phyloP scores from a whole-genome alignment of 495 filamentous ascomycete genomes.

The Chaetomium cochliodes region DNA sequence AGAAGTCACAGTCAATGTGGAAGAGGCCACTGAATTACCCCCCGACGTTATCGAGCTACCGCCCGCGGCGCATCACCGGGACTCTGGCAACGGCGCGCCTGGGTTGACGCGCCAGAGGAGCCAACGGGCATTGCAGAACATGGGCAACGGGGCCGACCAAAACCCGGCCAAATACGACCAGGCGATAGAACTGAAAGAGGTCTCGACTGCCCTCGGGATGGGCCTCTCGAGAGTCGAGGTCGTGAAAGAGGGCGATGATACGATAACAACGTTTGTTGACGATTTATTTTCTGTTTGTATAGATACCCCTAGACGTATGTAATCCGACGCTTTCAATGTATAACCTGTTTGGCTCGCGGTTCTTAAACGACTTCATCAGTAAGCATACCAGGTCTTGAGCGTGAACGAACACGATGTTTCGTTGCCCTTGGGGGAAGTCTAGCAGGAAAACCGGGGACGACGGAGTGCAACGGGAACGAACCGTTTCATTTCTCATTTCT shows the following conservation, averaged over 20 bases:
- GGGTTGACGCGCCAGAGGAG: slow-evolving; percentile 12
- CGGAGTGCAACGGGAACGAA: too few species aligned
- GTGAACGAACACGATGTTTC: too few species aligned
- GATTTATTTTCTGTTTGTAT: slow-evolving; percentile 40
- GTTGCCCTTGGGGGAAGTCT: too few species aligned
- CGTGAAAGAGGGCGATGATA: slow-evolving; percentile 28
- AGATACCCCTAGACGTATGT: slow-evolving; percentile 25
- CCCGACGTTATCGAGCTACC: not conserved
- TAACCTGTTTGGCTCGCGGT: not conserved
- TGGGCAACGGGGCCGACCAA: not conserved
- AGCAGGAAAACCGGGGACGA: too few species aligned
- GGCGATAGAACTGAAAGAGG: slow-evolving; percentile 20
- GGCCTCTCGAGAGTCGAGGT: slow-evolving; percentile 27
- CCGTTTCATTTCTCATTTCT: not conserved
- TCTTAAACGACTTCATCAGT: not conserved
- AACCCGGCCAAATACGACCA: slow-evolving; percentile 14
- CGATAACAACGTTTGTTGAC: slow-evolving; percentile 41
- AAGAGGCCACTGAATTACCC: slow-evolving; percentile 1
- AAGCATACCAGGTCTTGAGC: too few species aligned
- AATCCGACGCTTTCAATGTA: not conserved
- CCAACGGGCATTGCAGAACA: not conserved
- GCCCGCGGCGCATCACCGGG: not conserved
- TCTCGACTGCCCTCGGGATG: slow-evolving; percentile 17
- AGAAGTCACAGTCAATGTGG: slow-evolving; percentile 39
- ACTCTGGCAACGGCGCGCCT: not conserved